These are phyloP conservation scores for Annulohypoxylon moriforme DNA, from an alignment of 495 filamentous ascomycete genomes.

Conservation along the genomic window DNA sequence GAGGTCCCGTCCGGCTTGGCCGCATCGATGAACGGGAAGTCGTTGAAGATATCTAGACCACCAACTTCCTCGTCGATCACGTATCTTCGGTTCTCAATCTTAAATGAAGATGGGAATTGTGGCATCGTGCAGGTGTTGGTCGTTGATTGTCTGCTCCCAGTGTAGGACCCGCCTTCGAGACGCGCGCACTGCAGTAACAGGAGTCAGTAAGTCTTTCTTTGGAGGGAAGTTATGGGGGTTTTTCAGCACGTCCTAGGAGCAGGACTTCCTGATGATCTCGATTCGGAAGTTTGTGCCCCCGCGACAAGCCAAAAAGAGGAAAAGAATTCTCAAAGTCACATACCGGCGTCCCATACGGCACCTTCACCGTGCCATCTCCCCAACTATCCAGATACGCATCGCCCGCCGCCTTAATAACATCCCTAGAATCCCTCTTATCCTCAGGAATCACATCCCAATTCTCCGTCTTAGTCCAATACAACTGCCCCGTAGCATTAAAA, in stretches of 20 bases:
- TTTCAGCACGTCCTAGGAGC: too few relatives aligned
- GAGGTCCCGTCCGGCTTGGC: slow-evolving; percentile 46
- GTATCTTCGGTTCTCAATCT: slow-evolving; percentile 52
- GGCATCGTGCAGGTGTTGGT: slow-evolving; percentile 54
- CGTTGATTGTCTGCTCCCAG: slow-evolving; percentile 38
- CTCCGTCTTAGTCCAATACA: slow-evolving; percentile 53
- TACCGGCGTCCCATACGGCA: slow-evolving; percentile 57
- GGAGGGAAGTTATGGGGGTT: neutral
- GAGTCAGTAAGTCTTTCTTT: neutral
- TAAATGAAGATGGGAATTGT: slow-evolving; percentile 50
- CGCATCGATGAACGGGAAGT: slow-evolving; percentile 55
- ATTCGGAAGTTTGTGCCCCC: too few relatives aligned
- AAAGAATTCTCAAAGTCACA: neutral
- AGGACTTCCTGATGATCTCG: too few relatives aligned
- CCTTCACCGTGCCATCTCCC: slow-evolving; percentile 52
- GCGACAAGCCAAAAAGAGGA: too few relatives aligned
- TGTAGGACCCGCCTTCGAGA: slow-evolving; percentile 61
- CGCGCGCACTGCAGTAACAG: slow-evolving; percentile 48
- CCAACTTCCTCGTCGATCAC: slow-evolving; percentile 61
- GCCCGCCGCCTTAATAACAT: slow-evolving; percentile 56
- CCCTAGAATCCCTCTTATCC: slow-evolving; percentile 50
- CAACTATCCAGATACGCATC: slow-evolving; percentile 62
- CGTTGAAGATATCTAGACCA: slow-evolving; percentile 54
- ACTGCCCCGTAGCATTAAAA: slow-evolving; percentile 54
- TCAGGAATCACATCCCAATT: slow-evolving; percentile 55